These are phyloP conservation scores for Eustoma russellianum DNA, from an alignment of 257 asterid genomes.

Conservation along the genomic window DNA sequence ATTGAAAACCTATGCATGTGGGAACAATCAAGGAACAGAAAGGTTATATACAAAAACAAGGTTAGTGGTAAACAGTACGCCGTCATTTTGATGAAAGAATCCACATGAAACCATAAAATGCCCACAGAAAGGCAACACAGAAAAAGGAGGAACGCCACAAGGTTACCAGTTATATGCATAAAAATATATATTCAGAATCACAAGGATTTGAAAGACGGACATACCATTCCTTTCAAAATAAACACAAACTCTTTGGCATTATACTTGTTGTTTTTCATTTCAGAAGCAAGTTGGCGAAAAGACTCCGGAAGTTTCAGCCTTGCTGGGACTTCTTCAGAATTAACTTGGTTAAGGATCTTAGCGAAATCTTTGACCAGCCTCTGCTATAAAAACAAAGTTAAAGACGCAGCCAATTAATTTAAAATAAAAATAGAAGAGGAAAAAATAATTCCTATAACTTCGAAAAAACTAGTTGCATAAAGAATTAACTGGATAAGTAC, in stretches of 20 bases:
- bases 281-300: slow-evolving; percentile 82
- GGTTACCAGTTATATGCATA: too few species aligned
- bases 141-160: not conserved
- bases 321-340: slow-evolving; percentile 79
- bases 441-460: too few species aligned
- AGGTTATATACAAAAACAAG: too few species aligned
- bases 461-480: not conserved
- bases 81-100: too few species aligned
- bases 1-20: too few species aligned
- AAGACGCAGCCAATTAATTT: not conserved
- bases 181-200: not conserved
- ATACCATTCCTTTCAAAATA: slow-evolving; percentile 94
- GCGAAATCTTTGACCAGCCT: slow-evolving; percentile 81
- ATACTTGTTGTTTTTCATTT: slow-evolving; percentile 73
- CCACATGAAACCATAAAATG: not conserved
- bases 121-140: not conserved
- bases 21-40: too few species aligned
- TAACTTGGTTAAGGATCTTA: slow-evolving; percentile 86
- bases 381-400: slow-evolving; percentile 33
- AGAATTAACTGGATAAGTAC: slow-evolving; percentile 2
- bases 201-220: slow-evolving; percentile 12
- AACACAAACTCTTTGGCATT: slow-evolving; percentile 82
- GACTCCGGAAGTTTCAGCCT: slow-evolving; percentile 82
- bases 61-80: too few species aligned
- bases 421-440: not conserved